Evolutionary conservation across 352 stramenopile species (phyloP).

Genomic region (Pythium aristosporum): DNA sequence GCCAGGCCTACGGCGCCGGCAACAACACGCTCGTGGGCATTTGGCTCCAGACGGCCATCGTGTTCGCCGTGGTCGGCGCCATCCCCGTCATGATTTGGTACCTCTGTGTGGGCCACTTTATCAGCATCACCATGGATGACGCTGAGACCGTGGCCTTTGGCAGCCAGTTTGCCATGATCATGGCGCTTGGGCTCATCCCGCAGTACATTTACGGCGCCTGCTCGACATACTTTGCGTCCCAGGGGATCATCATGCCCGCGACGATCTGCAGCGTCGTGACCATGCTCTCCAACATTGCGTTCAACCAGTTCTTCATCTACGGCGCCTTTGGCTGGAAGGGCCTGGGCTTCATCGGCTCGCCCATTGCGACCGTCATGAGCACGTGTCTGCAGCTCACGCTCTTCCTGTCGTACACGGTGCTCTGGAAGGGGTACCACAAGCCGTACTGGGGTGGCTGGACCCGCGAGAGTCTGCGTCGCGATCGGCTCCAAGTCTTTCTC

Average conservation of each 20-base stretch:
- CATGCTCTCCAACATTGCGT: conserved; percentile 39
- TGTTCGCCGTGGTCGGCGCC: conserved; percentile 33
- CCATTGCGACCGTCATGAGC: conserved; percentile 44
- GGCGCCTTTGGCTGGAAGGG: conserved; percentile 34
- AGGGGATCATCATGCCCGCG: conserved; percentile 46
- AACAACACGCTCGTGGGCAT: conserved; percentile 51
- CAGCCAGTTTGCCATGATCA: conserved; percentile 38
- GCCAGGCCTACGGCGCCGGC: conserved; percentile 49
- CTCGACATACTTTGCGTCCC: conserved; percentile 41
- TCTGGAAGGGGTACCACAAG: conserved; percentile 49
- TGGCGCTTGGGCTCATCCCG: conserved; percentile 38
- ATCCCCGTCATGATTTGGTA: conserved; percentile 52
- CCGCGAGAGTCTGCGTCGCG: conserved; percentile 34
- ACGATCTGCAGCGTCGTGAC: conserved; percentile 41
- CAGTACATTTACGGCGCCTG: conserved; percentile 45
- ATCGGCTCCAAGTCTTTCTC: conserved; percentile 51
- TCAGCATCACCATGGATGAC: conserved; percentile 45
- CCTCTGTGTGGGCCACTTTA: conserved; percentile 42
- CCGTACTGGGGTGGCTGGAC: conserved; percentile 52
- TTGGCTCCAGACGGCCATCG: conserved; percentile 52
- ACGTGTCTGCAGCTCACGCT: conserved; percentile 46
- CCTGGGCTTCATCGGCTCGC: conserved; percentile 42
- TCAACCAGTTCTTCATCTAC: conserved; percentile 51
- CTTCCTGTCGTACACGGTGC: conserved; percentile 46
- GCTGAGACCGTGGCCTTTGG: conserved; percentile 37